Conservation (phyloP, 768 basidiomycete species). For the Tricholoma saponaceum region DNA sequence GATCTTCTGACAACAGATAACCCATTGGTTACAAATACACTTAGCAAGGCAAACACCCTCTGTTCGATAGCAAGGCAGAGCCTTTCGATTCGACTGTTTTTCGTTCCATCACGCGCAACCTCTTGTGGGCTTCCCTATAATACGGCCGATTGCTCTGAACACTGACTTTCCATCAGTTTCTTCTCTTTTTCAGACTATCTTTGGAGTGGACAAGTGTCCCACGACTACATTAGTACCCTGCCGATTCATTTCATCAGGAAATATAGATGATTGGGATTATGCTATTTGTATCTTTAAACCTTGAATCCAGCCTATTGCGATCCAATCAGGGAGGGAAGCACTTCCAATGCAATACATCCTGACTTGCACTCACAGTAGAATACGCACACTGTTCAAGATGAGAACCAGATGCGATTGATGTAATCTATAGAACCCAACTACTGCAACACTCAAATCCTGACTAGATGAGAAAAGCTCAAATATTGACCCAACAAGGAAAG, state of each 20-base stretch:
- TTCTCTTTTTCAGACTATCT: slow-evolving; percentile 20
- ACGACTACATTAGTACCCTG: slow-evolving; percentile 52
- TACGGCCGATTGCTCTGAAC: not conserved
- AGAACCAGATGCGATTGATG: no score
- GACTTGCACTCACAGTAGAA: no score
- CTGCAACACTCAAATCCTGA: not conserved
- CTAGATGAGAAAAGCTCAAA: slow-evolving; percentile 4
- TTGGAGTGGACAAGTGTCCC: slow-evolving; percentile 22
- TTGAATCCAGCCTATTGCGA: slow-evolving; percentile 13
- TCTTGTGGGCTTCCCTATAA: slow-evolving; percentile 24
- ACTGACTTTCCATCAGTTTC: slow-evolving; percentile 13
- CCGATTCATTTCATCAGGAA: slow-evolving; percentile 39
- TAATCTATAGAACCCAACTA: not conserved
- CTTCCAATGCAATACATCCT: no score
- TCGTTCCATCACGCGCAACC: slow-evolving; percentile 23
- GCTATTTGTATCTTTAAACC: slow-evolving; percentile 44
- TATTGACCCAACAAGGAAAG: slow-evolving; percentile 5
- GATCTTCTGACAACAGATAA: slow-evolving; percentile 7
- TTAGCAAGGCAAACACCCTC: not conserved
- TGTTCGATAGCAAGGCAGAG: slow-evolving; percentile 3
- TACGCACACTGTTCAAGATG: no score
- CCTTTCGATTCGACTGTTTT: slow-evolving; percentile 47
- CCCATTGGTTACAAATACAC: slow-evolving; percentile 3
- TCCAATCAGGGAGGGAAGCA: no score
- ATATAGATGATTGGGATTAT: slow-evolving; percentile 49